Evolutionary conservation across 441 rosid species (phyloP).

Genomic region (Syzygium syzygioides): DNA sequence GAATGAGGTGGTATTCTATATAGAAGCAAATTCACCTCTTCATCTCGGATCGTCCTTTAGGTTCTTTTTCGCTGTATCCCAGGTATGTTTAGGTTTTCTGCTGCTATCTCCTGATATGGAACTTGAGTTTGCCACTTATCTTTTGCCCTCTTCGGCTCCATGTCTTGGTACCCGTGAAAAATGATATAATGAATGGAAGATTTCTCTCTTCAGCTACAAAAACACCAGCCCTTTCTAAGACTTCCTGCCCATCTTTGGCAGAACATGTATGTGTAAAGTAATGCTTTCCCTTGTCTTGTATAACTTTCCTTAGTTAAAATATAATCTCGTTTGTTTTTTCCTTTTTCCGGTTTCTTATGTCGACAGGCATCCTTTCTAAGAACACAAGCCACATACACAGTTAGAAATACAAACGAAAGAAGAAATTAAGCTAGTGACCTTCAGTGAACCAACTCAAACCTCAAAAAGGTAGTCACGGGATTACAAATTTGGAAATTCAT

Average conservation of each 20-base stretch:
- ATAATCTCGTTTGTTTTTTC: neutral
- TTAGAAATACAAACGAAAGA: neutral
- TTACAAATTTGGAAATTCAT: neutral
- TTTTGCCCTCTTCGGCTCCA: neutral
- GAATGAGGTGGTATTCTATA: neutral
- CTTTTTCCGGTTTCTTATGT: neutral
- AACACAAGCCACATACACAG: neutral
- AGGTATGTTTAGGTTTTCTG: neutral
- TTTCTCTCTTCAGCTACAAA: neutral
- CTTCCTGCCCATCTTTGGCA: neutral
- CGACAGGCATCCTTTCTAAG: neutral
- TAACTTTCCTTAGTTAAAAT: neutral
- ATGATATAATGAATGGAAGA: neutral
- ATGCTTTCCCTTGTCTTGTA: neutral
- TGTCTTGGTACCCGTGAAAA: neutral
- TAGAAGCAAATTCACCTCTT: neutral
- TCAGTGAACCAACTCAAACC: neutral
- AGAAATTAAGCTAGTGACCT: neutral
- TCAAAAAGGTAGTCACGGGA: neutral
- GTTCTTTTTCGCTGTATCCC: neutral
- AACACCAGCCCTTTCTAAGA: neutral
- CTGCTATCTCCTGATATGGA: neutral
- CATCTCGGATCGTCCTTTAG: neutral
- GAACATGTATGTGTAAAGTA: neutral
- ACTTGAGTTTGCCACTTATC: neutral